Conservation (phyloP, 257 asterid species). For the Oldenlandia corymbosa region DNA sequence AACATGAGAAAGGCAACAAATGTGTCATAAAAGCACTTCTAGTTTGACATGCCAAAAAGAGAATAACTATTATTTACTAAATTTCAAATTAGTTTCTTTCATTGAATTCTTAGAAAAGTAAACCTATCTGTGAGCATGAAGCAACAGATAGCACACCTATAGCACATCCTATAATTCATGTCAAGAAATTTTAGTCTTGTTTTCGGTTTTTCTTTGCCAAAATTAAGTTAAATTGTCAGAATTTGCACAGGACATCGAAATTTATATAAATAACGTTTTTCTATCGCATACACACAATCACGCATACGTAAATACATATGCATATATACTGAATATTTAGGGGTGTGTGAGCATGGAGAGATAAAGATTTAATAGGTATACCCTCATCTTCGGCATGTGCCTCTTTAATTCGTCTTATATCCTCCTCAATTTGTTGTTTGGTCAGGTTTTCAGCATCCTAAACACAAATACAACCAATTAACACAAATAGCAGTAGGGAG, state of each 20-base stretch:
- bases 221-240: no score
- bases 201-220: no score
- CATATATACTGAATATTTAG: no score
- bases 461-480: conserved; percentile 9
- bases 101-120: not conserved
- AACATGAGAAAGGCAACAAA: not conserved
- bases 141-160: no score
- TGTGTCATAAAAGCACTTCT: not conserved
- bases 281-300: no score
- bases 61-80: not conserved
- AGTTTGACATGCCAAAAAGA: not conserved
- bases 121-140: not conserved
- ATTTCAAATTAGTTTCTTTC: not conserved
- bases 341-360: no score
- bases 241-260: no score
- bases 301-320: no score
- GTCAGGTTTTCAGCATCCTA: conserved; percentile 81
- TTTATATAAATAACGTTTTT: no score
- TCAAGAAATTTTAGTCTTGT: not conserved
- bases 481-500: not conserved
- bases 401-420: conserved; percentile 79
- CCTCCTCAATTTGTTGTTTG: conserved; percentile 83
- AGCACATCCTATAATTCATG: not conserved
- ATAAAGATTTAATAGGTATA: conserved; percentile 19
- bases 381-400: conserved; percentile 96